These are phyloP conservation scores for Sutorius eximius DNA, from an alignment of 1,284 basidiomycete genomes.

Conservation along the genomic window DNA sequence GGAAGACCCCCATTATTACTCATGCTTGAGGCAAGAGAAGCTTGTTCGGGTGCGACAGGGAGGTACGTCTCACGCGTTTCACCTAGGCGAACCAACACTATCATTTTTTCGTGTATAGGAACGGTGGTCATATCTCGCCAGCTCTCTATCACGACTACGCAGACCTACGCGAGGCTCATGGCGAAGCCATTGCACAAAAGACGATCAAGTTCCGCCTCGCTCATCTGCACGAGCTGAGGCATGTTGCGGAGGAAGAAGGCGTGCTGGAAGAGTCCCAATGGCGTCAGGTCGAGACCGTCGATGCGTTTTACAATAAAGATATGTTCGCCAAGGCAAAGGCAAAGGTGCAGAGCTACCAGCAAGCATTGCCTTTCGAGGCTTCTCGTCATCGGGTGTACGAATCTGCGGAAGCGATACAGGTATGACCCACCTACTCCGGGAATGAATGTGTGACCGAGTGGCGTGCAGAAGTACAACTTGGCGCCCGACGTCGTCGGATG, in stretches of 20 bases:
- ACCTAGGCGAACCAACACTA: background rate
- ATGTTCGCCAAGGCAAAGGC: conserved; percentile 37
- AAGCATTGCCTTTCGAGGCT: conserved; percentile 42
- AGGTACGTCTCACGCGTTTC: conserved; percentile 41
- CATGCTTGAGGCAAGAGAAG: conserved; percentile 69
- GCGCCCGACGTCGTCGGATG: conserved; percentile 40
- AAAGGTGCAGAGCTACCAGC: conserved; percentile 37
- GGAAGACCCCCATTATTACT: conserved; percentile 42
- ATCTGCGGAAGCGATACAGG: conserved; percentile 37
- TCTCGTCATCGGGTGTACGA: conserved; percentile 34
- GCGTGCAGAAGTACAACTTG: conserved; percentile 38
- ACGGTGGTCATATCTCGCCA: conserved; percentile 33
- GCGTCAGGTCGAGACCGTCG: conserved; percentile 44
- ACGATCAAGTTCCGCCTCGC: conserved; percentile 32
- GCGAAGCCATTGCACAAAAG: conserved; percentile 23
- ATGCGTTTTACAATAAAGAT: conserved; percentile 38
- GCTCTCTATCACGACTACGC: conserved; percentile 30
- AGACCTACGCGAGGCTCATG: conserved; percentile 18
- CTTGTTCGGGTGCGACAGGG: conserved; percentile 70
- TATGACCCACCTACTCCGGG: conserved; percentile 14
- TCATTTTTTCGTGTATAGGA: conserved; percentile 19
- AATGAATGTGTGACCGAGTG: background rate
- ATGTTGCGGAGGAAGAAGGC: conserved; percentile 32
- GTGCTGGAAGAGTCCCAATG: conserved; percentile 39
- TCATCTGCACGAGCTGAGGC: conserved; percentile 29